A percentile compares a stretch with the other conserved stretches of the same genome.
Conservation (phyloP, 176 grass and related monocot genomes). For the Aegilops bicornis region DNA sequence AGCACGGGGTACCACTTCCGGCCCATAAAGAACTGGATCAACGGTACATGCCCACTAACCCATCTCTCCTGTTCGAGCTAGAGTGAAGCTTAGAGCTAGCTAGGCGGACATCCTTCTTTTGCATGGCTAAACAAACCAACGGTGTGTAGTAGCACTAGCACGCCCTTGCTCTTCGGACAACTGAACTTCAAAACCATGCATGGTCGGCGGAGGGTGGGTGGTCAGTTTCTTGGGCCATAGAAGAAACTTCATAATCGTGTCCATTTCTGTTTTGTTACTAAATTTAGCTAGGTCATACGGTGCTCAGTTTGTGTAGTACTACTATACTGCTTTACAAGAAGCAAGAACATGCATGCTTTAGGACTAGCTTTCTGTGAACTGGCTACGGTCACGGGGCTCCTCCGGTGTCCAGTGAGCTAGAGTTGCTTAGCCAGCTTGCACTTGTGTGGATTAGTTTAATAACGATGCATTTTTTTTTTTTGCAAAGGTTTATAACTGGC, state of each 20-base stretch:
- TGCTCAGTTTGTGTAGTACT: not conserved
- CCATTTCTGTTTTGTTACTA: no score
- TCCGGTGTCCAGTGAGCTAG: not conserved
- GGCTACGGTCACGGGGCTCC: not conserved
- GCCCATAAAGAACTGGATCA: conserved; percentile 71
- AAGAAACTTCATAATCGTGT: no score
- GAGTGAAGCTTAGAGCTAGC: not conserved
- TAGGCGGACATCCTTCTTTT: not conserved
- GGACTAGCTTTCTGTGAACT: not conserved
- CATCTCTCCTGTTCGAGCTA: not conserved
- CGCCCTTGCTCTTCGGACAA: not conserved
- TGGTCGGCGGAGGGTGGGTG: not conserved
- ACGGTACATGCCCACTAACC: conserved; percentile 47
- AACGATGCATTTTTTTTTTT: not conserved
- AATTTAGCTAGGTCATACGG: not conserved
- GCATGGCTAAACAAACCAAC: not conserved
- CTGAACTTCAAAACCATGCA: not conserved
- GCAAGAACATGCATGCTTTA: not conserved
- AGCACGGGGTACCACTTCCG: conserved; percentile 66
- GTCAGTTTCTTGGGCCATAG: not conserved
- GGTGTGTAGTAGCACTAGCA: not conserved
- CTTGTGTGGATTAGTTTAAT: not conserved
- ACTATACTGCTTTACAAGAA: not conserved
- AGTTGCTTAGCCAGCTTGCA: not conserved
- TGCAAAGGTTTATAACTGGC: not conserved